Conservation (phyloP, 176 grass and related monocot species). For the Saccharum officinarum region DNA sequence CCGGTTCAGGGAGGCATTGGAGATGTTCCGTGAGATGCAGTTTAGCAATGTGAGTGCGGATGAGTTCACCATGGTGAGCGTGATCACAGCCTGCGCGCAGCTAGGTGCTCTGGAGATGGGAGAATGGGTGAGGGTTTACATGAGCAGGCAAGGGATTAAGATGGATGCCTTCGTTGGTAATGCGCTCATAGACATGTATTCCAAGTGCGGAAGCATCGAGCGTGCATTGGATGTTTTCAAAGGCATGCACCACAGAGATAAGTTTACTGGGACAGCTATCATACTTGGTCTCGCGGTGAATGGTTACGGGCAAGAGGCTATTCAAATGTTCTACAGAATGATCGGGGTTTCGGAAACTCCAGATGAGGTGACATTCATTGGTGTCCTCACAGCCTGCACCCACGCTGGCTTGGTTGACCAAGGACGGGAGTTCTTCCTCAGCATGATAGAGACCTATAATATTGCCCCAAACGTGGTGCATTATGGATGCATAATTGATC, state of each 20-base stretch:
- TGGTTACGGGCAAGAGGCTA: constrained; percentile 56
- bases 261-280: constrained; percentile 61
- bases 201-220: constrained; percentile 63
- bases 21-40: constrained; percentile 70
- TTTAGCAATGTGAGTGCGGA: constrained; percentile 37
- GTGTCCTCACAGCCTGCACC: constrained; percentile 74
- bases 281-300: constrained; percentile 81
- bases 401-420: constrained; percentile 70
- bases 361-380: constrained; percentile 71
- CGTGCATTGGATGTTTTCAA: constrained; percentile 64
- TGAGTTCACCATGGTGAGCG: constrained; percentile 76
- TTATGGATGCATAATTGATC: constrained; percentile 83
- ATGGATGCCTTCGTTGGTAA: constrained; percentile 61
- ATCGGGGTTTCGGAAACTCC: constrained; percentile 48
- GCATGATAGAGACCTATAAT: constrained; percentile 51
- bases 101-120: constrained; percentile 80
- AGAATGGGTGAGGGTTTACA: constrained; percentile 76
- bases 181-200: constrained; percentile 88
- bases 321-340: constrained; percentile 73
- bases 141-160: constrained; percentile 61
- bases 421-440: constrained; percentile 63
- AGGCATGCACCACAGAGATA: constrained; percentile 63
- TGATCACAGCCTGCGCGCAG: constrained; percentile 77
- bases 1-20: constrained; percentile 61
- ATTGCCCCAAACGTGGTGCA: constrained; percentile 70